These are phyloP conservation scores for Lasiosphaeria hispida DNA, from an alignment of 495 filamentous ascomycete species.

Conservation along the genomic window DNA sequence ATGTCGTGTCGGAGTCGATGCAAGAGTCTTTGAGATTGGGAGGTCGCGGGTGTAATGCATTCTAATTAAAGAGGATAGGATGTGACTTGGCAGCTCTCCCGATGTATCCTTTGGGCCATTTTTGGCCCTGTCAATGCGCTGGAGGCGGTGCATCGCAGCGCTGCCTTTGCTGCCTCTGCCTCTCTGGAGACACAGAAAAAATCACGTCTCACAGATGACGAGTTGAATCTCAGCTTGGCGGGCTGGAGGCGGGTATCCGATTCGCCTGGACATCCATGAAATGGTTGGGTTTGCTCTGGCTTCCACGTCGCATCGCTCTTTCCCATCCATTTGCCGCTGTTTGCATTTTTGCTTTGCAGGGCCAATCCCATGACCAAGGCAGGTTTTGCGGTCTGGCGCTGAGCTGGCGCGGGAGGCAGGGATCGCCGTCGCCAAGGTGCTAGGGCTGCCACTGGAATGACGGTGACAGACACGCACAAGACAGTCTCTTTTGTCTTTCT, in stretches of 20 bases:
- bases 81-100: too few relatives aligned
- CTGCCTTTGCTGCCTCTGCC: too few relatives aligned
- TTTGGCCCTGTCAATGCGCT: too few relatives aligned
- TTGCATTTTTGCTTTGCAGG: neutral
- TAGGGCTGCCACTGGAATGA: neutral
- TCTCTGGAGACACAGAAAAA: too few relatives aligned
- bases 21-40: too few relatives aligned
- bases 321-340: too few relatives aligned
- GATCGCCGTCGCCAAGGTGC: constrained; percentile 11
- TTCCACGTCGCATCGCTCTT: neutral
- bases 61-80: too few relatives aligned
- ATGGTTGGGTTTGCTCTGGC: neutral
- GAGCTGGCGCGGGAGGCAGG: neutral
- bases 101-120: too few relatives aligned
- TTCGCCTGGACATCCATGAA: neutral
- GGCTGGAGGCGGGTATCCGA: neutral
- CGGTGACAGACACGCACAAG: neutral
- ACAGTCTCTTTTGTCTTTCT: neutral
- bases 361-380: constrained; percentile 7
- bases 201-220: neutral
- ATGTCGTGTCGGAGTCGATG: too few relatives aligned
- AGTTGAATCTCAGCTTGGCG: neutral
- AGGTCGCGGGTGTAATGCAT: too few relatives aligned
- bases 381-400: neutral
- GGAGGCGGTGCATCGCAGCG: too few relatives aligned